phyloP scores from a whole-genome alignment of 2,329 filamentous ascomycete genomes.

The Epichloe scottii region DNA sequence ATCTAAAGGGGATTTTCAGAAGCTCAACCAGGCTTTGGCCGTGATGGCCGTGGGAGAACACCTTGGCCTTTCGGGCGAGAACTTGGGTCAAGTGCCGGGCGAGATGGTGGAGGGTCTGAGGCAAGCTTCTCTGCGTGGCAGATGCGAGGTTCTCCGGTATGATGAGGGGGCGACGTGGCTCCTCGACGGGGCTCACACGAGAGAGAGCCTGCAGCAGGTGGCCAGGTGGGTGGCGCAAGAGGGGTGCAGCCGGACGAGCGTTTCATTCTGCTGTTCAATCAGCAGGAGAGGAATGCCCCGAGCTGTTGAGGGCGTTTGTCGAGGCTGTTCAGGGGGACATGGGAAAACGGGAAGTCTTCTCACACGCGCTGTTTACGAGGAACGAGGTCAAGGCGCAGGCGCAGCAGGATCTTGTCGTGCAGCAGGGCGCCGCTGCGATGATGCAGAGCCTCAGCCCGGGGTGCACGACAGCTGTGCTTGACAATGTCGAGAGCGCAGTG shows the following conservation, averaged over 20 bases:
- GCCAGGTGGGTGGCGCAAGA: slow-evolving; percentile 61
- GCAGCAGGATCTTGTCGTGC: slow-evolving; percentile 40
- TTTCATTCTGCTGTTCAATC: slow-evolving; percentile 73
- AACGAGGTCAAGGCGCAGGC: slow-evolving; percentile 38
- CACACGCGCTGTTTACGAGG: slow-evolving; percentile 67
- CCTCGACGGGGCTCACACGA: slow-evolving; percentile 79
- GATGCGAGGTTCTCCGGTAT: slow-evolving; percentile 56
- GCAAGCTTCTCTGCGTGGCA: slow-evolving; percentile 56
- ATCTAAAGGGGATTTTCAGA: slow-evolving; percentile 40
- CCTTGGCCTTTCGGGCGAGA: slow-evolving; percentile 23
- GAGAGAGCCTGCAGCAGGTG: slow-evolving; percentile 67
- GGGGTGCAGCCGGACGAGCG: slow-evolving; percentile 16
- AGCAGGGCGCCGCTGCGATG: slow-evolving; percentile 49
- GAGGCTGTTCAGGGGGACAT: slow-evolving; percentile 33
- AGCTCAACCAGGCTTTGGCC: slow-evolving; percentile 46
- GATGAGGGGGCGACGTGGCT: slow-evolving; percentile 53
- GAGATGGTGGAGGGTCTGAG: slow-evolving; percentile 53
- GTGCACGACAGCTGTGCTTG: slow-evolving; percentile 35
- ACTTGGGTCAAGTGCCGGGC: slow-evolving; percentile 14
- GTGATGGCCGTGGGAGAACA: slow-evolving; percentile 44
- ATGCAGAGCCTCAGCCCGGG: slow-evolving; percentile 45
- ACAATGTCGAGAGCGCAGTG: slow-evolving; percentile 63
- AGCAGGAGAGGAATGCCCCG: slow-evolving; percentile 70
- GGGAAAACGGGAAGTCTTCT: slow-evolving; percentile 39
- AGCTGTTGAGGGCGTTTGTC: slow-evolving; percentile 52